Evolutionary conservation across 495 filamentous ascomycete genomes (phyloP).

Genomic region (Achaetomiella virescens): DNA sequence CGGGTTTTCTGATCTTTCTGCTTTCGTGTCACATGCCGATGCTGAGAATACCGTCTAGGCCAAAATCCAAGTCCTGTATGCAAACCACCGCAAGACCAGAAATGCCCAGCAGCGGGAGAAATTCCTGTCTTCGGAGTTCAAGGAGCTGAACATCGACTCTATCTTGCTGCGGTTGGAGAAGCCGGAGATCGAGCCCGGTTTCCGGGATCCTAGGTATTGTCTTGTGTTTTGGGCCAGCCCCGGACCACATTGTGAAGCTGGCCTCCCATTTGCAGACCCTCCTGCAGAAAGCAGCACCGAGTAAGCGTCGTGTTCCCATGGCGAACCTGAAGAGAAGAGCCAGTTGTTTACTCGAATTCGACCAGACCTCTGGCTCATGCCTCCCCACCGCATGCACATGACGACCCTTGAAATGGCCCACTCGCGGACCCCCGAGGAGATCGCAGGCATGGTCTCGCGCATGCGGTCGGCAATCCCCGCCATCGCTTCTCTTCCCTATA

Average conservation of each 20-base stretch:
- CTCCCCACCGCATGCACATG: conserved; percentile 67
- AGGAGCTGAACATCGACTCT: conserved; percentile 66
- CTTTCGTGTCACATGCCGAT: neutral
- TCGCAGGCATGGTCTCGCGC: conserved; percentile 50
- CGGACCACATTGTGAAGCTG: conserved; percentile 58
- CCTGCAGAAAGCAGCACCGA: conserved; percentile 55
- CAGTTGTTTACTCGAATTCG: neutral
- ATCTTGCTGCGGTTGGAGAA: conserved; percentile 62
- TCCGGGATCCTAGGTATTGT: conserved; percentile 69
- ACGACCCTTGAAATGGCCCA: conserved; percentile 79
- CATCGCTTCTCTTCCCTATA: conserved; percentile 57
- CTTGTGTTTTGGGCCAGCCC: conserved; percentile 83
- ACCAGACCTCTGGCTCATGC: conserved; percentile 80
- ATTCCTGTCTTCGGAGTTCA: conserved; percentile 62
- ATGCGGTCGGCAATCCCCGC: conserved; percentile 43
- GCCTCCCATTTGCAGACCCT: conserved; percentile 61
- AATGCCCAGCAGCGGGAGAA: conserved; percentile 65
- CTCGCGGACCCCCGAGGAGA: conserved; percentile 55
- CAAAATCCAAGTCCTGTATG: conserved; percentile 66
- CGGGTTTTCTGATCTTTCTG: too few species aligned
- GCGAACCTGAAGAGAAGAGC: neutral
- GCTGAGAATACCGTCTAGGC: conserved; percentile 34
- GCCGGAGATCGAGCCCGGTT: conserved; percentile 54
- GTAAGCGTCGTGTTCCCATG: conserved; percentile 40
- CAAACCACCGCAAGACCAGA: conserved; percentile 62